Evolutionary conservation across 1,284 basidiomycete genomes (phyloP), one percentile per base, ranked within the genome.

Genomic region (Inonotus hispidus): DNA sequence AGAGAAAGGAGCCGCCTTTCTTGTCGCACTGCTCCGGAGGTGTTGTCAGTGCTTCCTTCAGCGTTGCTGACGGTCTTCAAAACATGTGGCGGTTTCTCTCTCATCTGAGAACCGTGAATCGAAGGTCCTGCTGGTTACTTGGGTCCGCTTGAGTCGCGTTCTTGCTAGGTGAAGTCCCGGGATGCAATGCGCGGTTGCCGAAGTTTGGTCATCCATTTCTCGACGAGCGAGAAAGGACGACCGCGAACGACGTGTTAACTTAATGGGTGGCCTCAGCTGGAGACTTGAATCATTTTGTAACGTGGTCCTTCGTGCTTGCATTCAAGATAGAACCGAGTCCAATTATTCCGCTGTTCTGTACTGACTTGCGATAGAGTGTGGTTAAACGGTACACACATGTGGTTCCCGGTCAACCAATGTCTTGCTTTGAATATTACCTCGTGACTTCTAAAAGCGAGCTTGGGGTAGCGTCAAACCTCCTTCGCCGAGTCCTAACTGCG

Each of bases 341-440:
- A 58, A 56, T 45, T 46, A 49, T 52, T 35, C 53, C 8, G 59
- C 23, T 62, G 63, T 49, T 66, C 58, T 52, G 59, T 53, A 63
- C 46, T 64, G 56, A 70, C 43, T 60, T 67, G 64, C 59, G 68
- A 29, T 35, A 92, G 88, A 84, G 87, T 60, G 81, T 90, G 55
- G 85, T 3, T 84, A 87, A 71, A 88, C 88, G 2, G 75, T 95
- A 29, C 92, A 95, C 69, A 92, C 91, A 0, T 81, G 84, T 45
- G 82, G 90, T 0, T 67, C 84, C 1, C 82, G 84, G 0, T 77
- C 94, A 50, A 75, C 93, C 32, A n/a, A 66, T 71, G 0, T 78
- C 82, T 0, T 74, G 93, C 0, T 64, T 91, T 7, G 69, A 73
- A 2, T 79, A 75, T 62, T 78, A 88, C 68, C 71, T 90, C n/a